A percentile compares a stretch with the other conserved stretches of the same genome.
These are phyloP conservation scores for Davidsoniella virescens DNA, from an alignment of 2,329 filamentous ascomycete species.

Conservation along the genomic window DNA sequence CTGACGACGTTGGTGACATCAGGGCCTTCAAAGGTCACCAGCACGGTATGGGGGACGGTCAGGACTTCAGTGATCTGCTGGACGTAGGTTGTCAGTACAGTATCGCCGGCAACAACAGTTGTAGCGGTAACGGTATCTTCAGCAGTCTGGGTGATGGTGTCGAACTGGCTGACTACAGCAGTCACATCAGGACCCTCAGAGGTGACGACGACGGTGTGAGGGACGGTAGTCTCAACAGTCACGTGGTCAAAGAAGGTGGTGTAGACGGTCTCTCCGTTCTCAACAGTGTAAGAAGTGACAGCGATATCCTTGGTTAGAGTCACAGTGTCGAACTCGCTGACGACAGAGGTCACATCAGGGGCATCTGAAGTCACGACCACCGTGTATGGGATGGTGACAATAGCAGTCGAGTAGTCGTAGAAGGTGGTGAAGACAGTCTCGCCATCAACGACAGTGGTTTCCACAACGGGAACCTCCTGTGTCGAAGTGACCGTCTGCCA, in stretches of 20 bases:
- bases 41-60: not conserved
- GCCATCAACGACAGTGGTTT: not conserved
- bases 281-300: not conserved
- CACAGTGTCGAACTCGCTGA: not conserved
- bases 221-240: conserved; percentile 1
- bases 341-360: conserved; percentile 2
- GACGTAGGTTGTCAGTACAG: conserved; percentile 2
- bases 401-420: not conserved
- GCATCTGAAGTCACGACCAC: conserved; percentile 1
- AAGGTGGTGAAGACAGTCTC: conserved; percentile 2
- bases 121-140: not conserved
- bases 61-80: not conserved
- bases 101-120: conserved; percentile 9
- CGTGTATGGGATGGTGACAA: conserved; percentile 1
- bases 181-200: conserved; percentile 7
- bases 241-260: conserved; percentile 4
- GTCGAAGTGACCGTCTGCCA: not conserved
- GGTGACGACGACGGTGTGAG: not conserved
- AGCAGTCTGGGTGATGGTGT: conserved; percentile 1
- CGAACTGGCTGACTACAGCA: not conserved
- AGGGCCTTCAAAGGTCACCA: conserved; percentile 4
- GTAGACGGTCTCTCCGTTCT: conserved; percentile 7
- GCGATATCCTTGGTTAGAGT: not conserved
- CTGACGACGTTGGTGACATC: not conserved
- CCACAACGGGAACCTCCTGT: not conserved